Evolutionary conservation across 1,284 basidiomycete genomes (phyloP).

Genomic region (Gastroboletus turbinatus): DNA sequence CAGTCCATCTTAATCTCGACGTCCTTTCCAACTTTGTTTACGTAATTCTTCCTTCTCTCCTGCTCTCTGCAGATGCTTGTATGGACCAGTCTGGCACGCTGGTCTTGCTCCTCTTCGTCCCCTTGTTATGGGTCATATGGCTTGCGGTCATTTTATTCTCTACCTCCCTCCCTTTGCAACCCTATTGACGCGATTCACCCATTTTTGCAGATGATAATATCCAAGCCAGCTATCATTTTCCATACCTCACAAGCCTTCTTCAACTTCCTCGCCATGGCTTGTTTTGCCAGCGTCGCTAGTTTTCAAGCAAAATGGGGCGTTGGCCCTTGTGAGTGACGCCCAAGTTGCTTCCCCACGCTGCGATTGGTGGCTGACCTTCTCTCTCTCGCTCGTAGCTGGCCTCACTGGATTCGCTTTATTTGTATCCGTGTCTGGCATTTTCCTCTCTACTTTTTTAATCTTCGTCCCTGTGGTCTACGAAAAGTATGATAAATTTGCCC

Average conservation of each 20-base stretch:
- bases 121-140: slow-evolving; percentile 60
- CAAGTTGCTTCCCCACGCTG: neutral
- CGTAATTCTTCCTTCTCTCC: slow-evolving; percentile 53
- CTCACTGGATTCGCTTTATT: slow-evolving; percentile 85
- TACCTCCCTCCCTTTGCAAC: neutral
- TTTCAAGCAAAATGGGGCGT: slow-evolving; percentile 84
- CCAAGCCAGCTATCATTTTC: slow-evolving; percentile 75
- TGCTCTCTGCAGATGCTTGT: slow-evolving; percentile 36
- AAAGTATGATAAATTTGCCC: slow-evolving; percentile 77
- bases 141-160: slow-evolving; percentile 54
- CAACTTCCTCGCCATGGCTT: slow-evolving; percentile 86
- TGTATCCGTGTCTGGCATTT: slow-evolving; percentile 65
- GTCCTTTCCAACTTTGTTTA: slow-evolving; percentile 36
- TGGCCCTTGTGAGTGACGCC: slow-evolving; percentile 69
- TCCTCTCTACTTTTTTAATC: slow-evolving; percentile 71
- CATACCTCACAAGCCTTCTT: slow-evolving; percentile 79
- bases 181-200: slow-evolving; percentile 21
- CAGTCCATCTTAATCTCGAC: slow-evolving; percentile 22
- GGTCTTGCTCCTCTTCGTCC: slow-evolving; percentile 61
- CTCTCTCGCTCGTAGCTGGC: slow-evolving; percentile 54
- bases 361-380: slow-evolving; percentile 10
- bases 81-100: slow-evolving; percentile 48
- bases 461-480: slow-evolving; percentile 81
- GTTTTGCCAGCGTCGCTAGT: slow-evolving; percentile 80
- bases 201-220: slow-evolving; percentile 71